Base-by-base conservation (phyloP, 805 yeast genomes). In the Metschnikowia cubensis region DNA sequence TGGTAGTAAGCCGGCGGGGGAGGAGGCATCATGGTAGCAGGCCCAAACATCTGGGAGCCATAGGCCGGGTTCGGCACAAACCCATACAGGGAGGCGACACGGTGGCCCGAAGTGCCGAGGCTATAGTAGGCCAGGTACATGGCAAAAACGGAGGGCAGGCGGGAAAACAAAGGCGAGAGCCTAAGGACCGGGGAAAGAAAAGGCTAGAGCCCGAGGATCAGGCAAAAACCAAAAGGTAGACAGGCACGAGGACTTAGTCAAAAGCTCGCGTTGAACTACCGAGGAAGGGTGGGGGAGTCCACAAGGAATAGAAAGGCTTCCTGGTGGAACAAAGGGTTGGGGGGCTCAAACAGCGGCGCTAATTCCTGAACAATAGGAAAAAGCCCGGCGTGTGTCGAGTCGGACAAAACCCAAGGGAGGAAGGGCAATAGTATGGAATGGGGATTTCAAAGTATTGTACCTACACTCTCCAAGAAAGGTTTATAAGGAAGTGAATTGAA, bases 51-150 rank as follows among this genome's bases (percentile, higher is more conserved):
- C 25, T 50, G 58, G 14, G 45, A 37, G 39, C 37, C 48, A 29
- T 44, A 47, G 36, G 36, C 40, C 11, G 60, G 61, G 38, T 55
- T 60, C 11, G 53, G 52, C 37, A 45, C 41, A 53, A 62, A 67
- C 42, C 60, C 62, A 48, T 56, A 60, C 45, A 47, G 50, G 35
- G 70, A 63, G 37, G 66, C 56, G 22, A 69, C 67, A 36, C 75
- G 62, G 59, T 71, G 74, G 56, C 75, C 75, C 2, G 72, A 64
- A 14, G 73, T 65, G 32, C 75, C 75, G 51, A 70, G 61, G 32
- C 60, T 65, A 29, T 52, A 48, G 32, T 29, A 48, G 25, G 52
- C 15, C 52, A 42, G 54, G 47, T 48, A 48, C 56, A 50, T 50
- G 37, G 6, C 35, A 15, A 10, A 39, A 15, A 25, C 10, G 10